A percentile compares a stretch with the other conserved stretches of the same genome.
These are phyloP conservation scores for Geotrichum carabidarum DNA, from an alignment of 1,139 yeast genomes.

Conservation along the genomic window DNA sequence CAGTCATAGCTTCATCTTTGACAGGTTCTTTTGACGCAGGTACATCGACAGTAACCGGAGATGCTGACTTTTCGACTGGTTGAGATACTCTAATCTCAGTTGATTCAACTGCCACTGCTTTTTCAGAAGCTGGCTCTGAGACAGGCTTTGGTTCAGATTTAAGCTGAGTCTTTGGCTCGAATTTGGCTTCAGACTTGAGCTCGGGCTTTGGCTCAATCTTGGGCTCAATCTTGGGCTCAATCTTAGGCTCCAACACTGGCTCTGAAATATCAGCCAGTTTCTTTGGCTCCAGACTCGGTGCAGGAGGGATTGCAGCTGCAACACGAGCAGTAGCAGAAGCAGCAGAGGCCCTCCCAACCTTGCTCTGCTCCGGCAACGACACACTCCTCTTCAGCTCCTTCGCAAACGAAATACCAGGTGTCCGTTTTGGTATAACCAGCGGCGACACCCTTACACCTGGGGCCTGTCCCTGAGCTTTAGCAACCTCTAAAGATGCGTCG, in stretches of 20 bases:
- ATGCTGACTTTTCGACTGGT: no score
- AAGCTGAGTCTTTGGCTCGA: not conserved
- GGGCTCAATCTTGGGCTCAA: not conserved
- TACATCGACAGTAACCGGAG: not conserved
- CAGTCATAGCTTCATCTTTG: not conserved
- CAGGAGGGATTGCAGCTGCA: no score
- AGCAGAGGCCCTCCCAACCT: not conserved
- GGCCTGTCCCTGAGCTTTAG: no score
- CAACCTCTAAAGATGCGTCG: no score
- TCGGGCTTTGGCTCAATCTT: not conserved
- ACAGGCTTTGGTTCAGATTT: not conserved
- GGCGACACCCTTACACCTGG: no score
- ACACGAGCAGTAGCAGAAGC: not conserved
- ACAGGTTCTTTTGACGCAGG: not conserved
- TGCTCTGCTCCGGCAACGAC: not conserved
- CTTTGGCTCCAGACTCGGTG: not conserved
- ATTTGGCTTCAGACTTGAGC: not conserved
- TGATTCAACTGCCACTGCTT: no score
- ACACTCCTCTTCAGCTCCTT: not conserved
- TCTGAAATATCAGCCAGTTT: not conserved
- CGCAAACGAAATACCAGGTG: not conserved
- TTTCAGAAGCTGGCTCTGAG: no score
- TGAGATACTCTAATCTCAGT: no score
- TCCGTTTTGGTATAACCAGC: no score
- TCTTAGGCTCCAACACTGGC: not conserved